A percentile compares a stretch with the other conserved stretches of the same genome.
Evolutionary conservation across 2,329 filamentous ascomycete species (phyloP).

Genomic region (Juglanconis oblonga): DNA sequence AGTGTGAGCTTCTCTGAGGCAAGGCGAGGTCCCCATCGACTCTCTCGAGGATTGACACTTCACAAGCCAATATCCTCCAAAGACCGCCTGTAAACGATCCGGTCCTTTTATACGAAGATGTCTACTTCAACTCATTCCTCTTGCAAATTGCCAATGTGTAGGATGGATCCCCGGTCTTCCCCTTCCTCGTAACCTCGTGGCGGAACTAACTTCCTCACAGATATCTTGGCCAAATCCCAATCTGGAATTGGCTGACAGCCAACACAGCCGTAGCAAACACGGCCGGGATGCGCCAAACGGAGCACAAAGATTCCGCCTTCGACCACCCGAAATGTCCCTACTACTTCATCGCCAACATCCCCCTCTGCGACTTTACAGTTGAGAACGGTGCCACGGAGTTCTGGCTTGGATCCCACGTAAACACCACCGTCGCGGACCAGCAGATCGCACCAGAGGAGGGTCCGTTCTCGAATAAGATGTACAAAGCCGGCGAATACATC

Average conservation of each 20-base stretch:
- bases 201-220: constrained; percentile 19
- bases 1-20: constrained; percentile 16
- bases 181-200: not conserved
- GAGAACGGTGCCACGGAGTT: constrained; percentile 37
- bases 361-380: constrained; percentile 32
- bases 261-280: constrained; percentile 37
- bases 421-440: constrained; percentile 30
- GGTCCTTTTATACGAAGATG: constrained; percentile 32
- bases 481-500: constrained; percentile 10
- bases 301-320: constrained; percentile 36
- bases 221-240: constrained; percentile 37
- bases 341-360: constrained; percentile 37
- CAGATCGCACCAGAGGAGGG: constrained; percentile 22
- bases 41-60: not conserved
- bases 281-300: constrained; percentile 32
- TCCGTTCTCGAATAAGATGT: not conserved
- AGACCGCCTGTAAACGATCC: constrained; percentile 31
- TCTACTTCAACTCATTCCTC: constrained; percentile 40
- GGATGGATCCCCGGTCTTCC: constrained; percentile 15
- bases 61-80: constrained; percentile 37
- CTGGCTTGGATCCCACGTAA: constrained; percentile 37
- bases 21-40: not conserved
- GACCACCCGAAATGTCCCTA: constrained; percentile 34
- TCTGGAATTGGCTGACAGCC: constrained; percentile 38
- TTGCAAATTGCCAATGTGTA: constrained; percentile 37